Conservation (phyloP, 78 protist species). For the Carpediemonas membranifera region DNA sequence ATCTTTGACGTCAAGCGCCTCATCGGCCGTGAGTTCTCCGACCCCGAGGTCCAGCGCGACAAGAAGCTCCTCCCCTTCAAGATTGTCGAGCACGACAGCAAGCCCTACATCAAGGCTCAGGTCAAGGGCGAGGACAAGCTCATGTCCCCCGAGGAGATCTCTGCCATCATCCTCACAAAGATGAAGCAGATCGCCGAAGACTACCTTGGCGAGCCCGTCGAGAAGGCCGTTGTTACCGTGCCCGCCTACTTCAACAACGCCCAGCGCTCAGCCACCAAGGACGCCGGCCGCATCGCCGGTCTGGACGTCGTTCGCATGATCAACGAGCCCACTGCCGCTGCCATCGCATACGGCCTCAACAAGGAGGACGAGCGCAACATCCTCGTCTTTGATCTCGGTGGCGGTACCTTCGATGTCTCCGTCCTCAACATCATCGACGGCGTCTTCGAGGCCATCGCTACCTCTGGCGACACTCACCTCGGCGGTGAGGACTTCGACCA, state of each 20-base stretch:
- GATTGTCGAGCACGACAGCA: conserved; percentile 34
- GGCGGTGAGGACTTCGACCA: conserved; percentile 76
- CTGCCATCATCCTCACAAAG: conserved; percentile 54
- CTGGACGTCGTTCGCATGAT: conserved; percentile 71
- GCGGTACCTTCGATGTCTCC: conserved; percentile 76
- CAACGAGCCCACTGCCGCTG: no score
- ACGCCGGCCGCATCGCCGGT: conserved; percentile 80
- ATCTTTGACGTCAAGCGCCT: conserved; percentile 28
- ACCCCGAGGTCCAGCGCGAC: conserved; percentile 40
- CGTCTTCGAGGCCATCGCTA: conserved; percentile 59
- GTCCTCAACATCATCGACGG: conserved; percentile 60
- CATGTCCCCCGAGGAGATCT: conserved; percentile 50
- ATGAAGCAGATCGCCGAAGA: conserved; percentile 67
- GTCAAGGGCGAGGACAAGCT: conserved; percentile 14
- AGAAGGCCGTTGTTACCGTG: conserved; percentile 69
- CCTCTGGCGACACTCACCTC: no score
- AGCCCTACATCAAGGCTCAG: conserved; percentile 21
- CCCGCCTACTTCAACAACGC: conserved; percentile 58
- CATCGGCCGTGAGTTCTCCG: conserved; percentile 20
- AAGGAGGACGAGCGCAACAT: conserved; percentile 66
- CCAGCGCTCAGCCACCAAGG: background rate
- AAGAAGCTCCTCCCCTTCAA: conserved; percentile 77
- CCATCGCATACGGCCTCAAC: conserved; percentile 94
- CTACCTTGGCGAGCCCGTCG: conserved; percentile 55
- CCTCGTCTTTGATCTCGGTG: conserved; percentile 66